phyloP scores from a whole-genome alignment of 1,139 yeast genomes.

The Nakaseomyces delphensis region DNA sequence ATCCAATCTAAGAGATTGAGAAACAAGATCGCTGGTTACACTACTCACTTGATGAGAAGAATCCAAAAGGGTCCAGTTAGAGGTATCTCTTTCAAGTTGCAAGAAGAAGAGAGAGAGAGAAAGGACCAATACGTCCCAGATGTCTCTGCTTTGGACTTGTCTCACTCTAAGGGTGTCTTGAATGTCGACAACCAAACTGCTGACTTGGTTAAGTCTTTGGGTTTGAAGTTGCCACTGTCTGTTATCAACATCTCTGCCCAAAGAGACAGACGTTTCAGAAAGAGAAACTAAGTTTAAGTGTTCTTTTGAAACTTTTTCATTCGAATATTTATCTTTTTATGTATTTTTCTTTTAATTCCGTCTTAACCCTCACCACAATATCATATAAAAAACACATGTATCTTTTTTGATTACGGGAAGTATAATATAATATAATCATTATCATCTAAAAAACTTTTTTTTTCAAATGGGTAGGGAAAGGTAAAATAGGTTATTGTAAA shows the following conservation, averaged over 20 bases:
- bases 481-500: no score
- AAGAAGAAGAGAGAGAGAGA: conserved; percentile 99
- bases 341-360: conserved; percentile 14
- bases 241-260: conserved; percentile 89
- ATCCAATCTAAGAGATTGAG: conserved; percentile 99
- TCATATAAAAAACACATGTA: conserved; percentile 5
- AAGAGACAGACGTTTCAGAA: conserved; percentile 93
- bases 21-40: conserved; percentile 99
- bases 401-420: conserved; percentile 6
- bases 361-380: conserved; percentile 5
- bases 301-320: not conserved
- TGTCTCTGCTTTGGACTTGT: conserved; percentile 98
- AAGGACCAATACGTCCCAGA: conserved; percentile 99
- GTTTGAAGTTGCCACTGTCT: conserved; percentile 90
- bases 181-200: conserved; percentile 98
- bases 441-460: conserved; percentile 3
- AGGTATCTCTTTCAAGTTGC: conserved; percentile 99
- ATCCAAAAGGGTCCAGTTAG: conserved; percentile 99
- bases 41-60: conserved; percentile 99
- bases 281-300: conserved; percentile 58
- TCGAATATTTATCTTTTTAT: conserved; percentile 10
- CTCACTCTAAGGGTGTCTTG: conserved; percentile 92
- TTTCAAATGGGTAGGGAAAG: no score
- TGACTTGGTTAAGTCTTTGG: conserved; percentile 90
- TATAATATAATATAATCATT: conserved; percentile 7